A percentile compares a stretch with the other conserved stretches of the same genome.
phyloP scores from a whole-genome alignment of 1,284 basidiomycete genomes.

The Sparassis latifolia region DNA sequence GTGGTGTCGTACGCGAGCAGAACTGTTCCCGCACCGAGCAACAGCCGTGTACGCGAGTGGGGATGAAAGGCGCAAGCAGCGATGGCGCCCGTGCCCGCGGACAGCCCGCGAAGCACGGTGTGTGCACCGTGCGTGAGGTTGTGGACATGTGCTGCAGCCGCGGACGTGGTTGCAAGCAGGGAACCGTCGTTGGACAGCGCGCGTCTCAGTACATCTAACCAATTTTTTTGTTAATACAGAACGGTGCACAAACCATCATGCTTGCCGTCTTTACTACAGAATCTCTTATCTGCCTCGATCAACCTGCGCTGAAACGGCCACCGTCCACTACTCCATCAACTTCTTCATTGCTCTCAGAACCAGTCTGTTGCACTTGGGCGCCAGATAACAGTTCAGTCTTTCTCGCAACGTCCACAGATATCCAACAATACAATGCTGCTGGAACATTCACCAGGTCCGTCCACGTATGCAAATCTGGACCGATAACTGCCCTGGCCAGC shows the following conservation, averaged over 20 bases:
- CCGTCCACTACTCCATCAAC: constrained; percentile 30
- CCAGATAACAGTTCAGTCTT: constrained; percentile 47
- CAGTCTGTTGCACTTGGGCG: constrained; percentile 46
- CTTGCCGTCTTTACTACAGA: constrained; percentile 18
- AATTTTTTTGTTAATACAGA: no score
- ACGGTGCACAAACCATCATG: constrained; percentile 8
- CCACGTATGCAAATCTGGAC: constrained; percentile 20
- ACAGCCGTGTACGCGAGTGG: not conserved
- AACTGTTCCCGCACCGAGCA: constrained; percentile 42
- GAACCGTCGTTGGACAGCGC: constrained; percentile 53
- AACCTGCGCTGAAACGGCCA: constrained; percentile 36
- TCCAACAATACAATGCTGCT: constrained; percentile 47
- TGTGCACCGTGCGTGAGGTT: constrained; percentile 48
- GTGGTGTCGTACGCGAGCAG: constrained; percentile 58
- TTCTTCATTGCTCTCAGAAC: constrained; percentile 33
- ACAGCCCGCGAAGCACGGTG: constrained; percentile 46
- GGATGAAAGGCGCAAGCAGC: constrained; percentile 48
- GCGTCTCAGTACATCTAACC: no score
- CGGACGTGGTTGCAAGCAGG: constrained; percentile 50
- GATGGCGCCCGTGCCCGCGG: constrained; percentile 28
- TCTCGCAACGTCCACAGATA: constrained; percentile 37
- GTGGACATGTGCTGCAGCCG: constrained; percentile 47
- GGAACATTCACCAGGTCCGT: constrained; percentile 38
- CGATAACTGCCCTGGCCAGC: constrained; percentile 23
- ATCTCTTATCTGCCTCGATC: constrained; percentile 34